These are phyloP conservation scores for Solanum corneliomulleri DNA, from an alignment of 257 asterid genomes.

Conservation along the genomic window DNA sequence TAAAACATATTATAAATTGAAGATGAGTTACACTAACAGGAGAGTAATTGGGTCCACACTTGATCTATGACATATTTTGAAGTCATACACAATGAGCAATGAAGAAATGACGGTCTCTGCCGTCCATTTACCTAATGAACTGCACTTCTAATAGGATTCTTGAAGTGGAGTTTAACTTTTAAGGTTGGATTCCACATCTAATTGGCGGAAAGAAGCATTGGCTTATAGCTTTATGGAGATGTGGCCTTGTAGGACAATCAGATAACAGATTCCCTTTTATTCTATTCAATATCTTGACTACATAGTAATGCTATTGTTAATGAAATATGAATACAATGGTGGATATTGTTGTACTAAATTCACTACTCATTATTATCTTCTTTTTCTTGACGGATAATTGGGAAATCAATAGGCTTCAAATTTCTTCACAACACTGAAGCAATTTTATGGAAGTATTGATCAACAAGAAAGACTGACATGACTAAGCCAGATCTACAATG, in stretches of 20 bases:
- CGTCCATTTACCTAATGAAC: background rate
- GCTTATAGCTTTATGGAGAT: background rate
- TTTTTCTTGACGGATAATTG: background rate
- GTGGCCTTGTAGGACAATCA: background rate
- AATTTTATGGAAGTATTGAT: background rate
- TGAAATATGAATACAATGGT: background rate
- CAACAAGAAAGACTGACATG: background rate
- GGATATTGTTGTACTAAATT: background rate
- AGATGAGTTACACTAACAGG: background rate
- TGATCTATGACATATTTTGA: background rate
- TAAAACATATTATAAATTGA: background rate
- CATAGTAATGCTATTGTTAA: background rate
- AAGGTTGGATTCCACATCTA: background rate
- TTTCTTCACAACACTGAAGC: background rate
- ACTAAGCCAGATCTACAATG: background rate
- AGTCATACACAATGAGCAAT: background rate
- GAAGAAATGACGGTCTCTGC: background rate
- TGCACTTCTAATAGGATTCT: background rate
- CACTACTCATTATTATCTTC: background rate
- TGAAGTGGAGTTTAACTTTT: background rate
- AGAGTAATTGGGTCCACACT: background rate
- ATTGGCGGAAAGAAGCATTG: background rate
- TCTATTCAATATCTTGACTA: background rate
- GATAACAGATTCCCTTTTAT: background rate
- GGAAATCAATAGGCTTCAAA: background rate